Base-by-base conservation (phyloP, 177 flowering plant genomes). In the Vitis hybrid region DNA sequence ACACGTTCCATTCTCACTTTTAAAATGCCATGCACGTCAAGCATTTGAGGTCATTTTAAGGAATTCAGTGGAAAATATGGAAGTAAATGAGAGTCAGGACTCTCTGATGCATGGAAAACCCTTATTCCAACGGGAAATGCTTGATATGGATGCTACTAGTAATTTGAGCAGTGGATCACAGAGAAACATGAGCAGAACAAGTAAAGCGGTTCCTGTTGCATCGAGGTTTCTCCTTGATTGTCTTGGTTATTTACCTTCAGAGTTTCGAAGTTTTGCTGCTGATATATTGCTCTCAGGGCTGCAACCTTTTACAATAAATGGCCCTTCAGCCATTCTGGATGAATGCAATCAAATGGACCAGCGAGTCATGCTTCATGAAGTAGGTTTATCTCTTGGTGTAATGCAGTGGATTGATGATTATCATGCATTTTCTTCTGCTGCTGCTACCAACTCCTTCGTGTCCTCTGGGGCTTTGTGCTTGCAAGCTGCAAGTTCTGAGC, bases 331-430 rank as follows among this genome's bases (percentile, higher is more conserved):
- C 52, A 82, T 95, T 68, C 83, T 95, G 74, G 51, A 22, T 31
- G 90, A 85, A 69, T 95, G 99, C 75, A 75, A 74, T 45, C 65
- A 79, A 70, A 68, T 62, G 55, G 82, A 86, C 72, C 79, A 92
- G 64, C 91, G 89, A 48, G 62, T 85, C 45, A 89, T 93, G 90
- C 92, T 95, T 79, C 99, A 95, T 81, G 92, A 90, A n/a, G 75
- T 92, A 16, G 99, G 99, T 22, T 74, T 93, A n/a, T 80, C 87
- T 56, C 90, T 92, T 63, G 93, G 96, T 63, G 75, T 93, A 65
- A 50, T 76, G 70, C 97, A 95, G 70, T 95, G 99, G 99, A 81
- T 90, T 64, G 69, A 87, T 62, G 93, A 95, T 78, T 88, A 87
- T 74, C 74, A 77, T 69, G 52, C 68, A 56, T 83, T 88, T 78